Percentiles rank a stretch among this genome's conserved stretches.
Evolutionary conservation across 371 early-diverging fungal genomes (phyloP).

Genomic region (Choanephora cucurbitarum): DNA sequence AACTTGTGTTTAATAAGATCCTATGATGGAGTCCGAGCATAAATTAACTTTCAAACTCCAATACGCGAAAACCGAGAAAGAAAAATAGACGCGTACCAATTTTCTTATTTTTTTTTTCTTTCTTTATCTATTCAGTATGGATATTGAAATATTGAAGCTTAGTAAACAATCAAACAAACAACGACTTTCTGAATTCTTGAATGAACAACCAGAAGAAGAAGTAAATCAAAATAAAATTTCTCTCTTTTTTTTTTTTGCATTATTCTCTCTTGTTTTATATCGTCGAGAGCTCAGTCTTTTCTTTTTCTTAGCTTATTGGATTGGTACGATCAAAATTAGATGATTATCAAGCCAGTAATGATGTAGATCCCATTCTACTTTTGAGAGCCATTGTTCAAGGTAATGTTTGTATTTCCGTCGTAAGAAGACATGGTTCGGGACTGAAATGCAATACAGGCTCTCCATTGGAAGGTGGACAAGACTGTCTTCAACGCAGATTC

Average conservation of each 20-base stretch:
- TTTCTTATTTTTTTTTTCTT: too few relatives aligned
- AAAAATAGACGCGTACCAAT: too few relatives aligned
- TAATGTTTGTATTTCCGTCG: conserved; percentile 15
- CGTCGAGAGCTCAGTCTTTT: not conserved
- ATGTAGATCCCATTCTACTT: conserved; percentile 40
- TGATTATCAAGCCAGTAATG: conserved; percentile 20
- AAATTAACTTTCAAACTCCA: too few relatives aligned
- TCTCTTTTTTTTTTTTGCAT: not conserved
- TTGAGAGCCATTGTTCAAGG: conserved; percentile 49
- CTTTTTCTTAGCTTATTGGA: conserved; percentile 14
- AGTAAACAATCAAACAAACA: conserved; percentile 24
- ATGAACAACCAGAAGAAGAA: conserved; percentile 6
- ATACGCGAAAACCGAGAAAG: too few relatives aligned
- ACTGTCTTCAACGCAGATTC: conserved; percentile 25
- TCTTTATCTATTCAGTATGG: conserved; percentile 15
- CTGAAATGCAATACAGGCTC: conserved; percentile 44
- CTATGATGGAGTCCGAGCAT: too few relatives aligned
- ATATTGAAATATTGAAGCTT: conserved; percentile 24
- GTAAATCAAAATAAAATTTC: conserved; percentile 9
- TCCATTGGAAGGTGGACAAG: conserved; percentile 32
- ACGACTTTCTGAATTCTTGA: conserved; percentile 18
- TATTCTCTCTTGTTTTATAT: not conserved
- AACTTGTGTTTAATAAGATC: too few relatives aligned
- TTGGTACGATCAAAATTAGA: conserved; percentile 19
- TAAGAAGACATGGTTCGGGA: not conserved